phyloP scores from a whole-genome alignment of 192 early-diverging fungal species.

The Linnemannia zychae region DNA sequence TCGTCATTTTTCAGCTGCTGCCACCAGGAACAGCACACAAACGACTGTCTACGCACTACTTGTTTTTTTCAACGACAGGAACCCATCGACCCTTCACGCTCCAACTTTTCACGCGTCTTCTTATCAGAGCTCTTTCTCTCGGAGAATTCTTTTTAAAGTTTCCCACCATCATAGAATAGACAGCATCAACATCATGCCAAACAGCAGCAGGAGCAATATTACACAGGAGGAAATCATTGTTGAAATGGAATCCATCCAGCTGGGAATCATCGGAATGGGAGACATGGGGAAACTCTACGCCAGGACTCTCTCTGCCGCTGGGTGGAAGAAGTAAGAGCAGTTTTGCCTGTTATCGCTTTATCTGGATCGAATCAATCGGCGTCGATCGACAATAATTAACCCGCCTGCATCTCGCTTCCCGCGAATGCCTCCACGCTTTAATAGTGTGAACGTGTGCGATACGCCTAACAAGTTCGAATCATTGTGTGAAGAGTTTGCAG shows the following conservation, averaged over 20 bases:
- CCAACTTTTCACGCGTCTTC: neutral
- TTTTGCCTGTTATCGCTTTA: neutral
- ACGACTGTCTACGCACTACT: neutral
- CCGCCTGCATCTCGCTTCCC: too few relatives aligned
- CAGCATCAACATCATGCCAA: neutral
- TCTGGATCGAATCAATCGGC: neutral
- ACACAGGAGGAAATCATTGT: constrained; percentile 2
- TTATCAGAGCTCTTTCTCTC: neutral
- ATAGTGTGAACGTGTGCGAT: constrained; percentile 91
- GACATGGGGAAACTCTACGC: constrained; percentile 97
- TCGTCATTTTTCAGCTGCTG: neutral
- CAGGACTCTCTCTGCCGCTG: constrained; percentile 73
- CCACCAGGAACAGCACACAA: neutral
- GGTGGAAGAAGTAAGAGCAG: constrained; percentile 79
- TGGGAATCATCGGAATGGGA: constrained; percentile 96
- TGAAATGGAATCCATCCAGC: constrained; percentile 73
- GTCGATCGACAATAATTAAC: neutral
- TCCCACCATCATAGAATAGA: neutral
- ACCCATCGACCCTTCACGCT: neutral
- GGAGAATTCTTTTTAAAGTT: constrained; percentile 10
- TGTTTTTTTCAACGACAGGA: neutral
- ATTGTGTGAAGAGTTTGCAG: constrained; percentile 72
- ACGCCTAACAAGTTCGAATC: constrained; percentile 79
- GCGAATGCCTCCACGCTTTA: too few relatives aligned
- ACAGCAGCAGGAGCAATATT: neutral